Evolutionary conservation across 768 basidiomycete genomes (phyloP), one percentile per base, ranked within the genome.

Genomic region (Fistulinella prunicolor): DNA sequence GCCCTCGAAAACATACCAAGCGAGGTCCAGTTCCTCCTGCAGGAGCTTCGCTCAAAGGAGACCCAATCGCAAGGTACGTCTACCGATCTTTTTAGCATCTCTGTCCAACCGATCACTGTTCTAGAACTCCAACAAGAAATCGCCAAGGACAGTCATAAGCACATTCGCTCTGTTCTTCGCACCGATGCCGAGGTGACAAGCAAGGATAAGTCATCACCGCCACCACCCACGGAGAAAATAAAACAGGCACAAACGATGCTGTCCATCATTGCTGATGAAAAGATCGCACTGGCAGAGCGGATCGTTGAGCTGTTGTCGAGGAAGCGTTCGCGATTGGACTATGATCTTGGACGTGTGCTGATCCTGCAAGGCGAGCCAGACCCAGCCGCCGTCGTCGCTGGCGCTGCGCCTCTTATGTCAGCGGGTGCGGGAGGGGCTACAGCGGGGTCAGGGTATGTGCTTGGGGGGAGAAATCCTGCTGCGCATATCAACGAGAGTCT

Each of bases 1-100:
- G 77, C 74, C 43, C 69, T 78, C 17, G 77, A 78, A 47, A 78
- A 78, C 52, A 62, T 78, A 49, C 77, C 77, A 1, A 70, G 68
- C 26, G 77, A 78, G 58, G 66, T 79, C 9, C 72, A 74, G 21
- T 71, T 70, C 51, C 65, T 78, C 16, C 66, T 78, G n/a, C 68
- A 72, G 14, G 77, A 78, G 52, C 77, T 78, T 28, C 70, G 71
- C 30, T 59, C 70, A 44, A 76, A 71, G 50, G 77, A 79, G 39
- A 58, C 58, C 8, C 67, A 66, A 47, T 69, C 70, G 1, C 73
- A 76, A 60, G 76, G 76, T 66, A 51, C 55, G 47, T 20, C 37
- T 22, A 12, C 30, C 29, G 1, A 30, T n/a, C 9, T 16, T 29
- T 14, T n/a, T 16, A 19, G 9, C 12, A 41, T 24, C 4, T 38